These are phyloP conservation scores for Amoebophrya sp. DNA, from an alignment of 169 alveolate genomes.

Conservation along the genomic window DNA sequence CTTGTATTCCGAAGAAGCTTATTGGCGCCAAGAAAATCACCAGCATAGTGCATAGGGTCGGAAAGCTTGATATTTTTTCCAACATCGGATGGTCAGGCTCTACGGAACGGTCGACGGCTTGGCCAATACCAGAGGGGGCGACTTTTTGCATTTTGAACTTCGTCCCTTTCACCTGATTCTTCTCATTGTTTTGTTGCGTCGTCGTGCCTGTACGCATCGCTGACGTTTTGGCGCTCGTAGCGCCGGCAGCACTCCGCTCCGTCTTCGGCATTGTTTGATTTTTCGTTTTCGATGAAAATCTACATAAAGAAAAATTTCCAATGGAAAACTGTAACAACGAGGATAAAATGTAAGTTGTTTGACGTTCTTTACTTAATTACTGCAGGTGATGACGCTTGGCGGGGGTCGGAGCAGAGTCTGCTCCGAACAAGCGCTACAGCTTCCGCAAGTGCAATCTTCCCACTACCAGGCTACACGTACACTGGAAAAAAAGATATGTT, in stretches of 20 bases:
- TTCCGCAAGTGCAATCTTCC: no score
- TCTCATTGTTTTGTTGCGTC: background rate
- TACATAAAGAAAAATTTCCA: no score
- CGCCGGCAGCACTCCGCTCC: background rate
- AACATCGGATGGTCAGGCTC: background rate
- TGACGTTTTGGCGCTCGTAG: background rate
- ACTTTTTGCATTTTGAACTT: background rate
- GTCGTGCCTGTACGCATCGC: conserved; percentile 17
- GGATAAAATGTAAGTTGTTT: no score
- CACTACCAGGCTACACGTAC: no score
- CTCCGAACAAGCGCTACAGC: no score
- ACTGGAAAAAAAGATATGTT: no score
- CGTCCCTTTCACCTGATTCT: background rate
- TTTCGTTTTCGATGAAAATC: background rate
- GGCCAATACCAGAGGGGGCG: background rate
- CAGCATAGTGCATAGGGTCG: background rate
- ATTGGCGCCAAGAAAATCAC: background rate
- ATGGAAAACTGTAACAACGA: no score
- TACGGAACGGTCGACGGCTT: background rate
- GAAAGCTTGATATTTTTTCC: background rate
- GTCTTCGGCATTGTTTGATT: background rate
- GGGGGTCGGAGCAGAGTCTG: no score
- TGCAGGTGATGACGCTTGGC: no score
- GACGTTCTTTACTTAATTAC: no score
- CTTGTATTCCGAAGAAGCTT: background rate